phyloP scores from a whole-genome alignment of 495 filamentous ascomycete genomes.

The Podospora australis region DNA sequence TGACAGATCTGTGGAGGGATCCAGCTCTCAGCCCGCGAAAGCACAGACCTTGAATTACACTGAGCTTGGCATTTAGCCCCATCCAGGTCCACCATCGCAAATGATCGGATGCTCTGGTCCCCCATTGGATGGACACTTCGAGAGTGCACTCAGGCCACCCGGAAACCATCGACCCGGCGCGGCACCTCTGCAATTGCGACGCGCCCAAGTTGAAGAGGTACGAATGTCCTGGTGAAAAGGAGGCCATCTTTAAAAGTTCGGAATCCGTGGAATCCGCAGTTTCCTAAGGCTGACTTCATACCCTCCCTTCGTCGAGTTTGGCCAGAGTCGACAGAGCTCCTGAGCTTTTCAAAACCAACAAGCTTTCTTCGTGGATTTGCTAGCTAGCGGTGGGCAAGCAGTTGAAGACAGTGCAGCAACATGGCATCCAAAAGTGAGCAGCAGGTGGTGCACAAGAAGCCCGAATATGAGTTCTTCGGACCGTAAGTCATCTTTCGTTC shows the following conservation, averaged over 20 bases:
- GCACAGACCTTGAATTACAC: slow-evolving; percentile 1
- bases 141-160: neutral
- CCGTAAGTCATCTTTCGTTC: slow-evolving; percentile 56
- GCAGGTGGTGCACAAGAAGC: neutral
- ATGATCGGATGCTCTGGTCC: no score
- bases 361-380: neutral
- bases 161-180: slow-evolving; percentile 2
- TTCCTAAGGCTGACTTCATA: neutral
- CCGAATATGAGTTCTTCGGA: slow-evolving; percentile 42
- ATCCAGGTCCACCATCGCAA: no score
- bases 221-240: no score
- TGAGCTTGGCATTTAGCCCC: no score
- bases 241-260: neutral
- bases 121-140: no score
- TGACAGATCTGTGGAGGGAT: no score
- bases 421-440: neutral
- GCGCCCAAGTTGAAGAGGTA: neutral
- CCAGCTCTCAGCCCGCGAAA: neutral
- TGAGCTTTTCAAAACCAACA: neutral
- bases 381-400: neutral
- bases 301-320: no score
- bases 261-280: neutral
- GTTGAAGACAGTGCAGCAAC: neutral
- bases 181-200: neutral
- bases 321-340: neutral